Evolutionary conservation across 2,329 filamentous ascomycete species (phyloP).

Genomic region (Leptographium galeiforme): DNA sequence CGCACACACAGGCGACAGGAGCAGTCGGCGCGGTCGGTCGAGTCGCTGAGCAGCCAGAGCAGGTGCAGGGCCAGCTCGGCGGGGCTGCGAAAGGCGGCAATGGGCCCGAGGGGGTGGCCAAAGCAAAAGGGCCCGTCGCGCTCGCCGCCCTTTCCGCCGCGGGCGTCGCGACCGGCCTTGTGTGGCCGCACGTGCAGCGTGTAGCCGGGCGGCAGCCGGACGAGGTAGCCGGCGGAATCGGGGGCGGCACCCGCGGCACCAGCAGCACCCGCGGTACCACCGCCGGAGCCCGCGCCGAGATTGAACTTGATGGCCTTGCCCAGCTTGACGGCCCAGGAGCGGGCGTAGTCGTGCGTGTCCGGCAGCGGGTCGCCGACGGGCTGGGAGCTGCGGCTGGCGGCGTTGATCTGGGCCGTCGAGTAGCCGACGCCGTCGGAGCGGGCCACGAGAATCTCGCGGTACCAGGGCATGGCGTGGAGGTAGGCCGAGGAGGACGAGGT

Average conservation of each 20-base stretch:
- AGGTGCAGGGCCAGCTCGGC: conserved; percentile 39
- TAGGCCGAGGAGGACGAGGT: background rate
- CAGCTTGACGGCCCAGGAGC: conserved; percentile 12
- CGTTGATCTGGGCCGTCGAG: conserved; percentile 12
- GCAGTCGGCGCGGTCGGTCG: conserved; percentile 34
- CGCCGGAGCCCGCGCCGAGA: conserved; percentile 5
- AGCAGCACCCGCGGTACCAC: background rate
- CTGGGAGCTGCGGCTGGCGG: conserved; percentile 11
- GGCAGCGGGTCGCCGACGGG: conserved; percentile 10
- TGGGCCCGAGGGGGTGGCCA: conserved; percentile 11
- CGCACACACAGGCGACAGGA: conserved; percentile 33
- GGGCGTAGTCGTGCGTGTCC: conserved; percentile 8
- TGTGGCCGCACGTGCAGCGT: conserved; percentile 10
- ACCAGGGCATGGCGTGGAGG: conserved; percentile 4
- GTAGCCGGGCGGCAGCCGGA: conserved; percentile 12
- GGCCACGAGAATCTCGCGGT: conserved; percentile 10
- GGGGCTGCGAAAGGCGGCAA: conserved; percentile 30
- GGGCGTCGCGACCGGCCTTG: background rate
- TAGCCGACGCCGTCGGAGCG: conserved; percentile 12
- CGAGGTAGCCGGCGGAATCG: conserved; percentile 10
- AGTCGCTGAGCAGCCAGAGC: conserved; percentile 36
- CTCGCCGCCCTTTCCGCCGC: conserved; percentile 29
- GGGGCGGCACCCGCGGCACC: background rate
- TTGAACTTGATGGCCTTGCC: conserved; percentile 14
- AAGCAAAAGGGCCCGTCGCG: conserved; percentile 36